These are phyloP conservation scores for Entomortierella chlamydospora DNA, from an alignment of 192 early-diverging fungal genomes.

Conservation along the genomic window DNA sequence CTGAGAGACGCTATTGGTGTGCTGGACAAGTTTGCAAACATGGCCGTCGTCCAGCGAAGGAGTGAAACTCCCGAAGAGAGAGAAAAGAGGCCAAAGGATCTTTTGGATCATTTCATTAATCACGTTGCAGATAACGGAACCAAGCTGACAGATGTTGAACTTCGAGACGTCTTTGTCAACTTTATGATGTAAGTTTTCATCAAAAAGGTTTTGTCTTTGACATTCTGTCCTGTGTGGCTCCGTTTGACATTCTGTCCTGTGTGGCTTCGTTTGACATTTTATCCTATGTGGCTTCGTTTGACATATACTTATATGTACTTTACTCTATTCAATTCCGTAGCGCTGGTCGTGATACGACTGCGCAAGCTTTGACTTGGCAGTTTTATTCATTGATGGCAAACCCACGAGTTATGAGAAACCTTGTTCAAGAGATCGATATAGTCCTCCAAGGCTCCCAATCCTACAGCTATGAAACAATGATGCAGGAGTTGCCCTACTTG, in stretches of 20 bases:
- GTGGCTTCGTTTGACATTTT: too few relatives aligned
- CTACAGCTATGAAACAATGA: constrained; percentile 46
- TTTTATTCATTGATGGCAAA: constrained; percentile 46
- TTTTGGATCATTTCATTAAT: constrained; percentile 60
- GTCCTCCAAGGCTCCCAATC: constrained; percentile 4
- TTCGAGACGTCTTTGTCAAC: constrained; percentile 57
- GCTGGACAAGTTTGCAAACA: constrained; percentile 37
- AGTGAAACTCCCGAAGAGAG: constrained; percentile 16
- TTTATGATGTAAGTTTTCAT: constrained; percentile 51
- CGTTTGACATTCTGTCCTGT: too few relatives aligned
- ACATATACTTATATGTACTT: neutral
- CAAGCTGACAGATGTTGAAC: constrained; percentile 50
- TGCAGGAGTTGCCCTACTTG: constrained; percentile 56
- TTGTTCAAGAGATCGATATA: constrained; percentile 37
- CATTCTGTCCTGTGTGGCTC: too few relatives aligned
- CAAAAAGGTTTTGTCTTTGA: too few relatives aligned
- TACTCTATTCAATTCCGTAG: constrained; percentile 9
- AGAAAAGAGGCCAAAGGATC: constrained; percentile 24
- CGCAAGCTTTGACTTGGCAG: constrained; percentile 44
- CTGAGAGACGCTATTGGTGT: constrained; percentile 10
- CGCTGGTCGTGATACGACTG: constrained; percentile 56
- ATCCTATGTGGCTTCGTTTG: too few relatives aligned
- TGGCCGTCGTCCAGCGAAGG: constrained; percentile 36
- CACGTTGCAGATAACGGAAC: constrained; percentile 53
- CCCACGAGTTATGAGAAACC: constrained; percentile 39